Evolutionary conservation across 1,284 basidiomycete species (phyloP), one percentile per base, ranked within the genome.

Genomic region (Rhodofomes roseus): DNA sequence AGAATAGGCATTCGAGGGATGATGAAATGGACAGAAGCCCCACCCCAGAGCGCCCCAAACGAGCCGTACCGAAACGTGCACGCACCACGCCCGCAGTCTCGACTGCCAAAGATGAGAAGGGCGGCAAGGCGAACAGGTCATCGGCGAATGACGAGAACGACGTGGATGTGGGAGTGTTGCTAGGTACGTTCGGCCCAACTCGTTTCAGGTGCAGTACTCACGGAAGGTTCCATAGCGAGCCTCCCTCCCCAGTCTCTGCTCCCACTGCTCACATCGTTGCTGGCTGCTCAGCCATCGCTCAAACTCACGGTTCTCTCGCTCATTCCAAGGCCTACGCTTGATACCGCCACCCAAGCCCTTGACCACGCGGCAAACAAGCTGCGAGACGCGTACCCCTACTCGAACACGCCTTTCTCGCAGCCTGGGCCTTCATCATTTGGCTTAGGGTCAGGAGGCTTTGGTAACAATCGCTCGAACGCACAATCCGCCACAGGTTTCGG

Each of bases 11-110:
- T 22, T 72, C 71, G 43, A 73, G 80, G 56, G 89, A 91, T 65
- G 81, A 87, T 61, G 79, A 84, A 20, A 92, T 92, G 90, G 89
- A 92, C 70, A 81, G 89, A 63, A 91, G 89, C 65, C 89, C 90
- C 11, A 90, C 89, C 8, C 90, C 89, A 22, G 89, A 92, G 72
- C 80, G 87, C 51, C 82, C 81, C 23, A 89, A 85, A 71, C 82
- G 84, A 64, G 78, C 79, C 16, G 77, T 81, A 54, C 86, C 86
- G 22, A 92, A 92, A 72, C 82, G 89, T 60, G 81, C 81, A 51
- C 83, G 84, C 60, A 75, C 84, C 48, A 69, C 74, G 46, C 73
- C 76, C 54, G 78, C 59, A 12, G 63, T 63, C 53, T 62, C 63
- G 20, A 52, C 44, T 25, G 57, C 55, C 44, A 76, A 60, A 56